Evolutionary conservation across 148 eudicot genomes (phyloP).

Genomic region (Vaccinium vitisidaea): DNA sequence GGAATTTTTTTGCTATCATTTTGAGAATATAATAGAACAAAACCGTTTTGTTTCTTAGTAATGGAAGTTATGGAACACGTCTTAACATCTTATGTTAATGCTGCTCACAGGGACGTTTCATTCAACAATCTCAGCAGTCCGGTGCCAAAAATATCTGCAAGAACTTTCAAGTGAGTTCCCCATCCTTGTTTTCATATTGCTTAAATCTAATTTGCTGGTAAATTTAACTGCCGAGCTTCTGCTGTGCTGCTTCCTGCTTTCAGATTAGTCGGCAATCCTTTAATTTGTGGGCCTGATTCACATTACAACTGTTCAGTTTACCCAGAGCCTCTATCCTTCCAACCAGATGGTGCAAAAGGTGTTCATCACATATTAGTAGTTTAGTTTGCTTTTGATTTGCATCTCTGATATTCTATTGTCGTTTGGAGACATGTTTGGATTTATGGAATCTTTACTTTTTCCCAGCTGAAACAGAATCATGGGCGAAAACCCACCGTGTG

Average conservation of each 20-base stretch:
- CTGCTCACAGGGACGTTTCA: conserved; percentile 66
- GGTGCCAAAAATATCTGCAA: conserved; percentile 70
- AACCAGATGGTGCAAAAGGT: conserved; percentile 65
- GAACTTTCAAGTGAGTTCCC: conserved; percentile 67
- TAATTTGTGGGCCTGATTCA: conserved; percentile 58
- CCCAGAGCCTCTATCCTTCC: conserved; percentile 71
- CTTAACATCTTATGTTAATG: conserved; percentile 2
- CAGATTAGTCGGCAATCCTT: conserved; percentile 81
- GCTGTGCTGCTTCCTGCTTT: conserved; percentile 20
- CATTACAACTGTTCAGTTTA: conserved; percentile 60
- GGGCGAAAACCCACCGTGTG: conserved; percentile 43
- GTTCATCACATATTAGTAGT: not conserved
- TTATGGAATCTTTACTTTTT: conserved; percentile 6
- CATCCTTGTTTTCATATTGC: not conserved
- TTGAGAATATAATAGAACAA: not conserved
- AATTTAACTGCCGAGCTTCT: not conserved
- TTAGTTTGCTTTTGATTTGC: not conserved
- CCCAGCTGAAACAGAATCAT: conserved; percentile 45
- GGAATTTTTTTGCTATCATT: not conserved
- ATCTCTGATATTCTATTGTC: not conserved
- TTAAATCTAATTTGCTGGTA: not conserved
- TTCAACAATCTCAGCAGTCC: conserved; percentile 88
- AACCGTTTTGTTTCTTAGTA: not conserved
- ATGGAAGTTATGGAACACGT: not conserved
- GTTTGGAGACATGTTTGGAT: not conserved